Evolutionary conservation across 192 early-diverging fungal genomes (phyloP).

Genomic region (Coemansia sp.): DNA sequence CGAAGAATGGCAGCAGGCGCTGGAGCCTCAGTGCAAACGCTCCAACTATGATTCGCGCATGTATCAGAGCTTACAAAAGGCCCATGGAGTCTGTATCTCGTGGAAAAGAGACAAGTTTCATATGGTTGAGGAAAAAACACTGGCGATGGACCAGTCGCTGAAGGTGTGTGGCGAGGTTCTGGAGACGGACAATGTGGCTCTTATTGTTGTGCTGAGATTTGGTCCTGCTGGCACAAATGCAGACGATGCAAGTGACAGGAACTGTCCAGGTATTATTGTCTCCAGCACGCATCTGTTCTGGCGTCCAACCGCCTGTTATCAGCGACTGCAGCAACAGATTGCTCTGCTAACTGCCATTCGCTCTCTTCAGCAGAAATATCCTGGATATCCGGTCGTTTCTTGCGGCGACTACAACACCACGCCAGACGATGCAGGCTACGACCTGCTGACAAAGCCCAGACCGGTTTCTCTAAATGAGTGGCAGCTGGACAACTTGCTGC

Average conservation of each 20-base stretch:
- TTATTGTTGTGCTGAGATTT: slow-evolving; percentile 24
- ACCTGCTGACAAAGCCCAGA: slow-evolving; percentile 53
- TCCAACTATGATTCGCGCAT: slow-evolving; percentile 34
- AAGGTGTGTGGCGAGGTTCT: slow-evolving; percentile 34
- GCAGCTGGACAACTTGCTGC: slow-evolving; percentile 52
- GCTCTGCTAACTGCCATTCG: slow-evolving; percentile 24
- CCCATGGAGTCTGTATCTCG: slow-evolving; percentile 39
- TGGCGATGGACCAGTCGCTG: slow-evolving; percentile 33
- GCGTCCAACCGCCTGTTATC: slow-evolving; percentile 41
- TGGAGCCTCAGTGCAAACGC: slow-evolving; percentile 20
- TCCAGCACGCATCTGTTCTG: slow-evolving; percentile 53
- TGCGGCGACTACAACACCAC: slow-evolving; percentile 62
- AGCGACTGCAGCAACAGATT: slow-evolving; percentile 52
- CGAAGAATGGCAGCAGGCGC: slow-evolving; percentile 37
- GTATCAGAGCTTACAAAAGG: slow-evolving; percentile 37
- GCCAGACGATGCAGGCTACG: slow-evolving; percentile 61
- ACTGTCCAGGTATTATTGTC: slow-evolving; percentile 29
- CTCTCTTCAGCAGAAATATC: slow-evolving; percentile 30
- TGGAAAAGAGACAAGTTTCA: slow-evolving; percentile 40
- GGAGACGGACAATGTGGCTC: slow-evolving; percentile 46
- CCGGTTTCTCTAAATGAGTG: slow-evolving; percentile 50
- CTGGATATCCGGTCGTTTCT: slow-evolving; percentile 17
- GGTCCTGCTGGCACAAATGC: slow-evolving; percentile 1
- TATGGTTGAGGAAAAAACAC: slow-evolving; percentile 19
- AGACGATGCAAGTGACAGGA: neutral